These are phyloP conservation scores for Sanguinoderma infundibulare DNA, from an alignment of 1,284 basidiomycete genomes.

Conservation along the genomic window DNA sequence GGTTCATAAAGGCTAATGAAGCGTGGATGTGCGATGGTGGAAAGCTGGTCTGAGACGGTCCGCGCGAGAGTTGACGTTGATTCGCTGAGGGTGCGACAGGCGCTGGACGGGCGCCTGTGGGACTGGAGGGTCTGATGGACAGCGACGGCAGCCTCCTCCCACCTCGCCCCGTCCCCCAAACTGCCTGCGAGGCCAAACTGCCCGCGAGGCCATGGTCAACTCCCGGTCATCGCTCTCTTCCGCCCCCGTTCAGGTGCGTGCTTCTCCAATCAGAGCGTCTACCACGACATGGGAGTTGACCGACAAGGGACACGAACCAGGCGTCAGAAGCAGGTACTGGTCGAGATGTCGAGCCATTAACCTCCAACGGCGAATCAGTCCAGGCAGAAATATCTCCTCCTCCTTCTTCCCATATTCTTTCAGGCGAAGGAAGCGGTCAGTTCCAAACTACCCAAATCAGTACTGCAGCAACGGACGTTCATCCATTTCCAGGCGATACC, in stretches of 20 bases:
- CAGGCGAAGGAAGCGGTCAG: conserved; percentile 8
- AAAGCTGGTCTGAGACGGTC: conserved; percentile 11
- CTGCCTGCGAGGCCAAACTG: conserved; percentile 11
- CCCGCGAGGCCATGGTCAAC: conserved; percentile 24
- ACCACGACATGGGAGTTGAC: background rate
- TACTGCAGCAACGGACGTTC: conserved; percentile 20
- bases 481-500: conserved; percentile 20
- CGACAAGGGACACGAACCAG: conserved; percentile 11
- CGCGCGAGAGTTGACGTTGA: background rate
- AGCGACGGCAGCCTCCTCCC: conserved; percentile 9
- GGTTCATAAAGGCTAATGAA: background rate
- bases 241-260: conserved; percentile 16
- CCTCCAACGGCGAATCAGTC: conserved; percentile 14
- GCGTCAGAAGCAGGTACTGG: conserved; percentile 24
- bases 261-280: background rate
- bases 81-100: background rate
- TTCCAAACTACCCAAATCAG: conserved; percentile 10
- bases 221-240: conserved; percentile 16
- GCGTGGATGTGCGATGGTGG: conserved; percentile 1
- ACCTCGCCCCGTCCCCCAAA: conserved; percentile 7
- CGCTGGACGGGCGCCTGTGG: conserved; percentile 1
- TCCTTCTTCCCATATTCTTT: conserved; percentile 2
- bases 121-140: conserved; percentile 16
- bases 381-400: conserved; percentile 7
- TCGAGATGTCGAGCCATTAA: conserved; percentile 17